Conservation (phyloP, 306 rosid genomes). For the Amphicarpaea edgeworthii region DNA sequence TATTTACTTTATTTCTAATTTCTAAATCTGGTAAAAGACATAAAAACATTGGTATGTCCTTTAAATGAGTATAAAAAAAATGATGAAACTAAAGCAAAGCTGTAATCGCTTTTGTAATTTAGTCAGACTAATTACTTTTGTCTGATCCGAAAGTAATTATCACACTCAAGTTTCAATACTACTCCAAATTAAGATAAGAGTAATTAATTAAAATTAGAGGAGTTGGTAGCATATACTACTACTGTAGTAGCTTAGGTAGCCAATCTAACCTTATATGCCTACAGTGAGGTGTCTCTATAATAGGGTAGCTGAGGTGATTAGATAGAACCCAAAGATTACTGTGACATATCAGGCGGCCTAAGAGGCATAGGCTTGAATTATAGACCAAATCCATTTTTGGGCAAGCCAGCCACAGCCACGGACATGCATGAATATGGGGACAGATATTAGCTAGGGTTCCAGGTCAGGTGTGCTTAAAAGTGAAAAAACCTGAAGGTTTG, state of each 20-base stretch:
- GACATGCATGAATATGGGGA: conserved; percentile 41
- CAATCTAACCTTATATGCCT: conserved; percentile 21
- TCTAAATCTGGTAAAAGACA: not conserved
- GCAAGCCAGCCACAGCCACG: conserved; percentile 54
- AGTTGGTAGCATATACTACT: not conserved
- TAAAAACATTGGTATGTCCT: too few relatives aligned
- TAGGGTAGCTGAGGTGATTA: conserved; percentile 44
- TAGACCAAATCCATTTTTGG: conserved; percentile 54
- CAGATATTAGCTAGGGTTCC: conserved; percentile 53
- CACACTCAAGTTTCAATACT: not conserved
- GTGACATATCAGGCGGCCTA: conserved; percentile 59
- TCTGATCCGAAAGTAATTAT: too few relatives aligned
- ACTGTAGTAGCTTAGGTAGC: conserved; percentile 19
- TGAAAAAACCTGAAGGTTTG: conserved; percentile 47
- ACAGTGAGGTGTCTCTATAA: conserved; percentile 19
- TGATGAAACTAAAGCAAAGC: not conserved
- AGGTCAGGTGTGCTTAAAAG: conserved; percentile 68
- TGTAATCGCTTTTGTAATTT: not conserved
- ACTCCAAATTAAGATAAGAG: not conserved
- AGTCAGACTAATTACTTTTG: too few relatives aligned
- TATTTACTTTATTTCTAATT: too few relatives aligned
- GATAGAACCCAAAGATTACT: conserved; percentile 53
- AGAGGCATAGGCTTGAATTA: conserved; percentile 41
- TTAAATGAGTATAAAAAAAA: not conserved
- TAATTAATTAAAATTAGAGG: not conserved